Conservation (phyloP, 116 monocot species). For the Papilionanthe hybrid region DNA sequence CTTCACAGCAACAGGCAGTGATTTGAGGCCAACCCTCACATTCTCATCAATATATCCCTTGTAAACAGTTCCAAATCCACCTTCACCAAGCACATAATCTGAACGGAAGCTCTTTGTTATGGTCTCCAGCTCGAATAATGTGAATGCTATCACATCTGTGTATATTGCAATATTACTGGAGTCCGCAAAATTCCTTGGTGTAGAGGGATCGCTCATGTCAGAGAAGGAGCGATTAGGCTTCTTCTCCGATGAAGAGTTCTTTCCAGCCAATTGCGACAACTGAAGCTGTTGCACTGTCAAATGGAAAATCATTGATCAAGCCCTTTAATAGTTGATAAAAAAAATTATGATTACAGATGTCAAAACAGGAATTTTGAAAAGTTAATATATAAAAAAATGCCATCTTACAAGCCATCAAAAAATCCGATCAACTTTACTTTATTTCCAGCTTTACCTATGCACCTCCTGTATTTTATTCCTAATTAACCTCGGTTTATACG, state of each 20-base stretch:
- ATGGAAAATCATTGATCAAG: neutral
- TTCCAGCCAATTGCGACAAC: slow-evolving; percentile 35
- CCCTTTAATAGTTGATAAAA: neutral
- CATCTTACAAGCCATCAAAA: too few relatives aligned
- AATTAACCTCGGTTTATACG: too few relatives aligned
- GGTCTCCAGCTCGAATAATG: slow-evolving; percentile 79
- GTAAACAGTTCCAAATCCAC: slow-evolving; percentile 13
- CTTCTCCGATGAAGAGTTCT: slow-evolving; percentile 43
- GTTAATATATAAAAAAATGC: too few relatives aligned
- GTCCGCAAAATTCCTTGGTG: slow-evolving; percentile 55
- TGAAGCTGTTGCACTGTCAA: slow-evolving; percentile 76
- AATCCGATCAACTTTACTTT: too few relatives aligned
- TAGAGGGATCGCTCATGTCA: slow-evolving; percentile 53
- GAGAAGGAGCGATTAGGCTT: slow-evolving; percentile 61
- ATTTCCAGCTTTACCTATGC: neutral
- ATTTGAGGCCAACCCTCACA: slow-evolving; percentile 7
- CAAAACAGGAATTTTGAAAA: too few relatives aligned
- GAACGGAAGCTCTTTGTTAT: slow-evolving; percentile 6
- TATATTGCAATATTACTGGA: slow-evolving; percentile 74
- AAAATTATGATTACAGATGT: too few relatives aligned
- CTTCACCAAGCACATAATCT: slow-evolving; percentile 14
- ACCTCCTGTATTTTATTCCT: neutral
- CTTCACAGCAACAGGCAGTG: slow-evolving; percentile 8
- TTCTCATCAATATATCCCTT: slow-evolving; percentile 19
- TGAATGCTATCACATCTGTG: slow-evolving; percentile 82